A percentile compares a stretch with the other conserved stretches of the same genome.
These are phyloP conservation scores for Orychophragmus violaceus DNA, from an alignment of 345 rosid species.

Conservation along the genomic window DNA sequence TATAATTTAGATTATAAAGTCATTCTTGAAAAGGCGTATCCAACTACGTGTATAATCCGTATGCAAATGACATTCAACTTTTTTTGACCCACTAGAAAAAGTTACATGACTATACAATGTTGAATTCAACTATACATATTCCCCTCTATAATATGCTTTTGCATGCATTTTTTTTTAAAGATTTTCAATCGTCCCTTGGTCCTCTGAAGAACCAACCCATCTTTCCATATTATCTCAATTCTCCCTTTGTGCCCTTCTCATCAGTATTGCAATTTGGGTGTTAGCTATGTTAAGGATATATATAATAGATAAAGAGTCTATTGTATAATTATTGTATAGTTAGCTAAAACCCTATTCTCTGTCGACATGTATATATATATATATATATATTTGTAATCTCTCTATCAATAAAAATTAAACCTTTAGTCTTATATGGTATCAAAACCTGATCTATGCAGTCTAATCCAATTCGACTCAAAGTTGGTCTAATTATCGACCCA, in stretches of 20 bases:
- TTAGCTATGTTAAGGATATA: too few species aligned
- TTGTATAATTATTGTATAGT: too few species aligned
- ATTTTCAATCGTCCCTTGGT: slow-evolving; percentile 18
- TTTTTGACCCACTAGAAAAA: slow-evolving; percentile 22
- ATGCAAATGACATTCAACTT: slow-evolving; percentile 10
- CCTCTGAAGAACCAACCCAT: slow-evolving; percentile 19
- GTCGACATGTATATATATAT: too few species aligned
- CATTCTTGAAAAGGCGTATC: slow-evolving; percentile 7
- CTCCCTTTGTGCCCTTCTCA: not conserved
- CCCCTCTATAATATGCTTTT: too few species aligned
- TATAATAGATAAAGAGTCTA: too few species aligned
- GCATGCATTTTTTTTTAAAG: too few species aligned
- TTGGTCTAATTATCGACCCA: too few species aligned
- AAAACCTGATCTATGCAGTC: too few species aligned
- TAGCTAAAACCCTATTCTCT: too few species aligned
- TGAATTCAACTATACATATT: slow-evolving; percentile 18
- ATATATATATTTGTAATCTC: not conserved
- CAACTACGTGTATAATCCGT: slow-evolving; percentile 8
- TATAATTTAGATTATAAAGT: not conserved
- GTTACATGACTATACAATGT: slow-evolving; percentile 12
- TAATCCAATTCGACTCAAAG: too few species aligned
- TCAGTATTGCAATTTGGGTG: not conserved
- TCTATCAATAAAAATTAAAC: not conserved
- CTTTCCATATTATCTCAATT: slow-evolving; percentile 1
- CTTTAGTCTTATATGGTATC: too few species aligned